phyloP scores from a whole-genome alignment of 2,329 filamentous ascomycete genomes.

The Cladosporium sp. region DNA sequence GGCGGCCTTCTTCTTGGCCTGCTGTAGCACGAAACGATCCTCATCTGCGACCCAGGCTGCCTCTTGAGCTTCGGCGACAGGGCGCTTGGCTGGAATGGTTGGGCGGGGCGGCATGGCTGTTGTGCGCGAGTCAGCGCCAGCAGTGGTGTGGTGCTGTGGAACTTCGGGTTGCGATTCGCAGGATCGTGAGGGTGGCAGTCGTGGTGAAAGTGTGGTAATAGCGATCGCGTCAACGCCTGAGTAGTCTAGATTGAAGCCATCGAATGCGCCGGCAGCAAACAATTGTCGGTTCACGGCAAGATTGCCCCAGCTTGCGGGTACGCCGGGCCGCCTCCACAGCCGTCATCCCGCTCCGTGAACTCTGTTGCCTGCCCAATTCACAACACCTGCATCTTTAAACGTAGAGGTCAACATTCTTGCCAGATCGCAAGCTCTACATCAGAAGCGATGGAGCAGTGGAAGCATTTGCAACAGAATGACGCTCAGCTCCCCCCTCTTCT shows the following conservation, averaged over 20 bases:
- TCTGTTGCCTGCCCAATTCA: not conserved
- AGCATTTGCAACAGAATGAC: conserved; percentile 35
- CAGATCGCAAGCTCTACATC: not conserved
- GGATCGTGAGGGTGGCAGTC: not conserved
- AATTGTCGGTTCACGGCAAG: conserved; percentile 7
- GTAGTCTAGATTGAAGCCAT: not conserved
- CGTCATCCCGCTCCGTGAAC: not conserved
- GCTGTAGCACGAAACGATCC: conserved; percentile 92
- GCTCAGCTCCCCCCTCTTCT: conserved; percentile 59
- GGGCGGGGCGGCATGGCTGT: conserved; percentile 31
- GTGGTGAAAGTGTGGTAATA: not conserved
- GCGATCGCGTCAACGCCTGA: not conserved
- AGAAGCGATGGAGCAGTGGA: conserved; percentile 39
- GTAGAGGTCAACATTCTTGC: not conserved
- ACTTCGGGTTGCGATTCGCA: conserved; percentile 2
- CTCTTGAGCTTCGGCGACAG: conserved; percentile 50
- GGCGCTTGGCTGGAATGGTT: conserved; percentile 45
- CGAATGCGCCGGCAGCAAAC: conserved; percentile 6
- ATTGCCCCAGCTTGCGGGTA: not conserved
- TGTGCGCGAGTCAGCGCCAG: conserved; percentile 1
- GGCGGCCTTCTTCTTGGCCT: conserved; percentile 96
- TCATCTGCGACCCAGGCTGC: conserved; percentile 84
- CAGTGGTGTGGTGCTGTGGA: conserved; percentile 1
- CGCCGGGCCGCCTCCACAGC: conserved; percentile 9
- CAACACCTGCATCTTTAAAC: not conserved